Evolutionary conservation across 768 basidiomycete genomes (phyloP), one percentile per base, ranked within the genome.

Genomic region (Pleurotus pulmonarius): DNA sequence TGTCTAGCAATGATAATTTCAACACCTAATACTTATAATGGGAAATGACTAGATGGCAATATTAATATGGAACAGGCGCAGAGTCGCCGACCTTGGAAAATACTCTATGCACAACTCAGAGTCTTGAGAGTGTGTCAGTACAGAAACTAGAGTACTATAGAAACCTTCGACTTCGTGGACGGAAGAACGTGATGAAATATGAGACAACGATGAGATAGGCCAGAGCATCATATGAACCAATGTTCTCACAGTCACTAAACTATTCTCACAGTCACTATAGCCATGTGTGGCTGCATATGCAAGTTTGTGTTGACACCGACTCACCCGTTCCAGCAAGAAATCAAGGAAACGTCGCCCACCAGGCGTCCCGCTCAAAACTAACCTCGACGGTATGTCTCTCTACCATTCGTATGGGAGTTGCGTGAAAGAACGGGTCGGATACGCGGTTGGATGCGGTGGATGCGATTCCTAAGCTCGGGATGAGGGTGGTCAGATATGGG

Each of bases 341-440:
- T 51, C 51, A 39, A 53, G 74, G 73, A 70, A 71, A 72, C 76
- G 74, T 77, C 76, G 74, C 68, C 66, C 68, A 73, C 69, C 72
- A 74, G 74, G 73, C 72, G 61, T 67, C 70, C 65, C 70, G 70
- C 71, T 61, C 52, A 59, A 61, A 65, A 61, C 41, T 53, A 70
- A 73, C 68, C 73, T 75, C 74, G 68, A 73, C 74, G 75, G 79
- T 81, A 71, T 66, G 77, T 79, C 40, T 51, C 56, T 56, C 20
- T 56, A 49, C 59, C 49, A 22, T 38, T 56, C 60, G 9, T 47
- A 48, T 60, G 48, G 58, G 34, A 3, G 18, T 2, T 54, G 20
- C 25, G 61, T 65, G 63, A 60, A 69, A 74, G 66, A 73, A 63
- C 78, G 79, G 78, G 78, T 79, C 76, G 68, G 55, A 34, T 58